phyloP scores from a whole-genome alignment of 495 filamentous ascomycete genomes.

The Penicillium parvum region DNA sequence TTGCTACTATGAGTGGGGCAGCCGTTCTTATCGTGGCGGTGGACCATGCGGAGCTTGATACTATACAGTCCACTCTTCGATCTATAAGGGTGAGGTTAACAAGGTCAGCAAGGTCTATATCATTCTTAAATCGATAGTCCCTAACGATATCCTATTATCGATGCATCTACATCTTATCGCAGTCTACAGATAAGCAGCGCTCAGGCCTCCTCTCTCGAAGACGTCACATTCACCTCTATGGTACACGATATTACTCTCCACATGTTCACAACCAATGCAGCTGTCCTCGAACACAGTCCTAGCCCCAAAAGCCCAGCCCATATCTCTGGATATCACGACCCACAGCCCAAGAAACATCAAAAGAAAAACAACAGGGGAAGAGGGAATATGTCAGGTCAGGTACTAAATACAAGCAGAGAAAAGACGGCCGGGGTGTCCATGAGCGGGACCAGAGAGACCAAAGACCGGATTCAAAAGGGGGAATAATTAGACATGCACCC shows the following conservation, averaged over 20 bases:
- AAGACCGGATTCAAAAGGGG: slow-evolving; percentile 17
- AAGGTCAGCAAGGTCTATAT: too few relatives aligned
- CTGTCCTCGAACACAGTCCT: slow-evolving; percentile 7
- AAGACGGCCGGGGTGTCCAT: slow-evolving; percentile 17
- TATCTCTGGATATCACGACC: slow-evolving; percentile 16
- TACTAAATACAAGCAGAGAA: slow-evolving; percentile 38
- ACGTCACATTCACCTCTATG: slow-evolving; percentile 25
- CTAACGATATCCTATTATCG: background rate
- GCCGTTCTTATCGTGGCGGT: background rate
- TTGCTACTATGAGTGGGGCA: background rate
- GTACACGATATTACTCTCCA: slow-evolving; percentile 31
- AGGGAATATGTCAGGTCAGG: slow-evolving; percentile 25
- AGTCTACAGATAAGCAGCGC: too few relatives aligned
- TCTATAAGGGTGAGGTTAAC: too few relatives aligned
- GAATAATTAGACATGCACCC: slow-evolving; percentile 10
- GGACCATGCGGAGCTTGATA: too few relatives aligned
- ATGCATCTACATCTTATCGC: background rate
- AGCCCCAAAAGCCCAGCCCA: slow-evolving; percentile 10
- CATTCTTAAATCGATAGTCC: too few relatives aligned
- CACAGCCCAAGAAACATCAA: slow-evolving; percentile 16
- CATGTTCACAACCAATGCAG: slow-evolving; percentile 19
- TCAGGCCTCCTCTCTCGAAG: too few relatives aligned
- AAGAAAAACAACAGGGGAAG: slow-evolving; percentile 18
- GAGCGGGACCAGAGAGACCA: slow-evolving; percentile 14
- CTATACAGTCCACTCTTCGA: too few relatives aligned